phyloP scores from a whole-genome alignment of 2,329 filamentous ascomycete genomes.

The Trichoderma atroviride region DNA sequence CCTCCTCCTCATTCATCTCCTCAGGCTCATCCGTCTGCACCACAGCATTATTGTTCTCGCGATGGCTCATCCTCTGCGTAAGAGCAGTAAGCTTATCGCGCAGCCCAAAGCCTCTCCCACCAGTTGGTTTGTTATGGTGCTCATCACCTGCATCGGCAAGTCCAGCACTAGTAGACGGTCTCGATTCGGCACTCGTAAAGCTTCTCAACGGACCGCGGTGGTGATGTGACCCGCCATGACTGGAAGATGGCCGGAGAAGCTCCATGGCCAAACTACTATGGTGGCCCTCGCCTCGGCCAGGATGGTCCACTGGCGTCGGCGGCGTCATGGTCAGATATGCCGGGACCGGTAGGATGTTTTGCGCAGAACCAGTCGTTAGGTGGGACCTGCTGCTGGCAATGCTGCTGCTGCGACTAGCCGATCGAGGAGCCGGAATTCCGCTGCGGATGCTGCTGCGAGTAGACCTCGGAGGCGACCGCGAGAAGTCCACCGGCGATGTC shows the following conservation, averaged over 20 bases:
- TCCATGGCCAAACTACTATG: constrained; percentile 36
- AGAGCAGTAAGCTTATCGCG: constrained; percentile 43
- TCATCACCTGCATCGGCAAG: constrained; percentile 32
- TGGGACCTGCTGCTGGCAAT: constrained; percentile 52
- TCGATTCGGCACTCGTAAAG: constrained; percentile 29
- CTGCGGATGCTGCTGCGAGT: constrained; percentile 53
- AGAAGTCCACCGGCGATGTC: constrained; percentile 59
- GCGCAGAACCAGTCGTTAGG: constrained; percentile 38
- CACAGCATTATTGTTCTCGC: constrained; percentile 29
- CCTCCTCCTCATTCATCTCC: constrained; percentile 16
- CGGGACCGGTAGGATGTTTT: constrained; percentile 39
- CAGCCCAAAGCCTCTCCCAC: constrained; percentile 37
- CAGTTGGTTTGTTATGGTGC: constrained; percentile 33
- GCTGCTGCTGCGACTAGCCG: constrained; percentile 57
- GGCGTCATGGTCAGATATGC: constrained; percentile 53
- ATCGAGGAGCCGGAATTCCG: constrained; percentile 49
- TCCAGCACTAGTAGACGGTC: constrained; percentile 41
- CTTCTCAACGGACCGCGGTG: constrained; percentile 25
- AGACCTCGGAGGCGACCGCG: constrained; percentile 60
- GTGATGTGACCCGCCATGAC: constrained; percentile 34
- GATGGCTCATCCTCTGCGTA: constrained; percentile 36
- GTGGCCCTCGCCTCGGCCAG: constrained; percentile 30
- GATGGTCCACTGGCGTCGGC: constrained; percentile 45
- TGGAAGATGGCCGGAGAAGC: constrained; percentile 39
- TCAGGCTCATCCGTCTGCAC: constrained; percentile 15